phyloP scores from a whole-genome alignment of 139 green algal species.

The Edaphochlamys debaryana region DNA sequence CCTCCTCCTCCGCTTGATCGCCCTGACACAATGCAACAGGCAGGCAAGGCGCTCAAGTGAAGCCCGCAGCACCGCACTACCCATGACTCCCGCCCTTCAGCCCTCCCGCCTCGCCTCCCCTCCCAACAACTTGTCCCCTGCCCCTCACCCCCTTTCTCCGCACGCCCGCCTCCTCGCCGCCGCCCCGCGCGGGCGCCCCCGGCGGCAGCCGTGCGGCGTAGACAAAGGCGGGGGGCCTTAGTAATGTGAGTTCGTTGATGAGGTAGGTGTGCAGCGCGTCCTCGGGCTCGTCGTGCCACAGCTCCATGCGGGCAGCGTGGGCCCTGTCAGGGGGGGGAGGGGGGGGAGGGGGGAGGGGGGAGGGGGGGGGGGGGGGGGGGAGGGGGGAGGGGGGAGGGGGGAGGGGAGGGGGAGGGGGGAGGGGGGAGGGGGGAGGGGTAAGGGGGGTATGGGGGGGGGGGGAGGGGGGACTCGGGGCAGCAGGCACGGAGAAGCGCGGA shows the following conservation, averaged over 20 bases:
- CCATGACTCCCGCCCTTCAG: no score
- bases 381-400: neutral
- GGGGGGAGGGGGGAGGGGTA: no score
- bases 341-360: neutral
- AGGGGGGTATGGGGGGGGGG: no score
- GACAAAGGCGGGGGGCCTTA: slow-evolving; percentile 48
- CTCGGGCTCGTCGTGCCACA: slow-evolving; percentile 42
- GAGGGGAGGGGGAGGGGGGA: neutral
- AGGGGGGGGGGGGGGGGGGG: neutral
- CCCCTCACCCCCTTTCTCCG: no score
- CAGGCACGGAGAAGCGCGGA: no score
- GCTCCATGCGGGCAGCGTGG: slow-evolving; percentile 43
- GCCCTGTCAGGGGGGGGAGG: slow-evolving; percentile 4
- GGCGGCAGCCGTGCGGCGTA: slow-evolving; percentile 46
- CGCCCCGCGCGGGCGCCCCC: no score
- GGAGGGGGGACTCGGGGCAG: no score
- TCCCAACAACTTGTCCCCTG: neutral
- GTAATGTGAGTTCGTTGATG: slow-evolving; percentile 54
- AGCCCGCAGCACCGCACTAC: no score
- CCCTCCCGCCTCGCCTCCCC: neutral
- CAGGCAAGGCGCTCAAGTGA: no score
- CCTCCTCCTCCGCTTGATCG: slow-evolving; percentile 33
- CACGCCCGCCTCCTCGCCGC: no score
- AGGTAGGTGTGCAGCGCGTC: slow-evolving; percentile 19
- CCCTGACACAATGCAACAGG: no score